Evolutionary conservation across 2,329 filamentous ascomycete genomes (phyloP), one percentile per base, ranked within the genome.

Genomic region (Tricladium varicosporioides): DNA sequence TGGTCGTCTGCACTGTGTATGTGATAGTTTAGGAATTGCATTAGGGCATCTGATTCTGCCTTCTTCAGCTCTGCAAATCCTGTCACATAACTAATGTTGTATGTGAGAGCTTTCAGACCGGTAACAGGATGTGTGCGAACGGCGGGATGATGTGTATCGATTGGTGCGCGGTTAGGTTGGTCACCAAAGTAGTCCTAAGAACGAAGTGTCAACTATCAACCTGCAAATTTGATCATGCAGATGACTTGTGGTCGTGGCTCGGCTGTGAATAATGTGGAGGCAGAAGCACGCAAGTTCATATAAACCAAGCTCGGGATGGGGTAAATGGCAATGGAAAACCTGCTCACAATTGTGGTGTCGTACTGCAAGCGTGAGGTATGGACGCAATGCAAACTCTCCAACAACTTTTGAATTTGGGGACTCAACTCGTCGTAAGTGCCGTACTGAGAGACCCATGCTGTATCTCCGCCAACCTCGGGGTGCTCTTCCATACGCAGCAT

Each of bases 401-500:
- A 27, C 14, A 65, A 40, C 16, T 54, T 62, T 53, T 65, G 48
- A 56, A 64, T 60, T n/a, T 52, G 52, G 13, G 53, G 52, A 42
- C 60, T 63, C 11, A 65, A 53, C 19, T 53, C 62, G 45, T 65
- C 63, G 16, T 65, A 65, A 31, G 65, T 58, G 1, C 62, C 63
- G 33, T 64, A 64, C 13, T 48, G 48, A 53, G 62, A 64, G 9
- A 64, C 59, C 63, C 63, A 48, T 80, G 78, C 1, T 89, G 91
- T 58, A 82, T 87, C 70, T 94, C 91, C 31, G 94, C 81, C 54
- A 90, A 79, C 70, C 92, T 94, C 44, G 0, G 78, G 78, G 56
- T 78, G 76, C 52, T 78, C 75, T 62, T 80, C 75, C 75, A 80
- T 80, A 15, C 77, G 71, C 10, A 81, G 68, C n/a, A 80, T 62